These are phyloP conservation scores for Penicillium sp. DNA, from an alignment of 2,329 filamentous ascomycete genomes.

Conservation along the genomic window DNA sequence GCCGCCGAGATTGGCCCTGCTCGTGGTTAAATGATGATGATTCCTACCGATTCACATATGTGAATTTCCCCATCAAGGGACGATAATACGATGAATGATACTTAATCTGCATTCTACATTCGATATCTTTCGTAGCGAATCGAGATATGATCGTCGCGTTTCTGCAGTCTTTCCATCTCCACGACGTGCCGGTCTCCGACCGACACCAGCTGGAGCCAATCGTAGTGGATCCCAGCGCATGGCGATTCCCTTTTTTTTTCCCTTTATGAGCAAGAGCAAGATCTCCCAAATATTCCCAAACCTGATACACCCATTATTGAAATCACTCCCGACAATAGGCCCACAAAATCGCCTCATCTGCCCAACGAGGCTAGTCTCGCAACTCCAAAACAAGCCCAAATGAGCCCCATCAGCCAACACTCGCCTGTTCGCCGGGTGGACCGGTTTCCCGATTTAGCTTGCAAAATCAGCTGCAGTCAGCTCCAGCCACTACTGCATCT, in stretches of 20 bases:
- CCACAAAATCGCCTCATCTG: no score
- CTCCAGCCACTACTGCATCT: not conserved
- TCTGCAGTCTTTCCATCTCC: not conserved
- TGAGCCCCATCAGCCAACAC: no score
- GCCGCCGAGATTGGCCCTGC: slow-evolving; percentile 15
- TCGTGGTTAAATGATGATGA: slow-evolving; percentile 1
- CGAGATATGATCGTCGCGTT: not conserved
- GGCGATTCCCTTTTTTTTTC: not conserved
- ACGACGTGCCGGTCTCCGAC: not conserved
- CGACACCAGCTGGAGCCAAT: not conserved
- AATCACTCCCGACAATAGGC: no score
- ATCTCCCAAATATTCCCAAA: no score
- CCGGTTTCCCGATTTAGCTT: no score
- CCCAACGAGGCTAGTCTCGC: no score
- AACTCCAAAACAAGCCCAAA: no score
- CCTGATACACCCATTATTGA: no score
- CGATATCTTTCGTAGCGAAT: not conserved
- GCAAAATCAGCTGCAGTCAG: not conserved
- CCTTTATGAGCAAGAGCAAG: no score
- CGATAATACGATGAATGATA: not conserved
- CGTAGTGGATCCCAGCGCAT: not conserved
- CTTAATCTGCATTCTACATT: not conserved
- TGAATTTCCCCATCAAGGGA: not conserved
- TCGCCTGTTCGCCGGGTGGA: no score
- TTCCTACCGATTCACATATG: no score